Conservation (phyloP, 306 rosid genomes). For the Inga oerstediana region DNA sequence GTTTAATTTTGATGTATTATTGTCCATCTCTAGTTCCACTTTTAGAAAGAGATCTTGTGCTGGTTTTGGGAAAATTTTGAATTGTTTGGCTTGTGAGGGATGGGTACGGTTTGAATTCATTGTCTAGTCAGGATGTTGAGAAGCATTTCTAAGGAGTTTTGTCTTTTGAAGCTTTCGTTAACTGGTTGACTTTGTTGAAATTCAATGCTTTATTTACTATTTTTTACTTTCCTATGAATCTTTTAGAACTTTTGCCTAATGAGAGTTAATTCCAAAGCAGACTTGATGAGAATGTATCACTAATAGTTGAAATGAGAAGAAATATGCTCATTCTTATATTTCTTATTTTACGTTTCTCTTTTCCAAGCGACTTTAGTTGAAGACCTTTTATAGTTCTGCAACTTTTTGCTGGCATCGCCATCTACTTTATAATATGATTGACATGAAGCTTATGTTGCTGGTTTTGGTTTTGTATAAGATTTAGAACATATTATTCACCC, state of each 20-base stretch:
- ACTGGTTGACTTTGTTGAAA: neutral
- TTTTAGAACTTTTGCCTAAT: constrained; percentile 3
- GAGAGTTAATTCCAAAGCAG: constrained; percentile 2
- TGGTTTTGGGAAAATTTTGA: constrained; percentile 14
- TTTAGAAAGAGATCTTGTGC: neutral
- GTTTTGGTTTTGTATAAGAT: neutral
- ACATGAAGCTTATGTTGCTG: neutral
- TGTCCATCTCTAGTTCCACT: neutral
- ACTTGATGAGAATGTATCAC: neutral
- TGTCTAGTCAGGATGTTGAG: constrained; percentile 5
- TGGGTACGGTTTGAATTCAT: neutral
- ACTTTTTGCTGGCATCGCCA: neutral
- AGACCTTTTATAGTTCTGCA: neutral
- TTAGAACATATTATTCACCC: constrained; percentile 2
- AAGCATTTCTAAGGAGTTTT: constrained; percentile 6
- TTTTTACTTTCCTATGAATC: neutral
- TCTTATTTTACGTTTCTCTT: neutral
- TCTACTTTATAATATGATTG: constrained; percentile 10
- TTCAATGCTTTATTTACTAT: neutral
- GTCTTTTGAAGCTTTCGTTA: neutral
- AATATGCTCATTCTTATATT: neutral
- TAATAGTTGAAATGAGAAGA: neutral
- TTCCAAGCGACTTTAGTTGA: neutral
- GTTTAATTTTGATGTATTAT: neutral
- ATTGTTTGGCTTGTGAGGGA: neutral